Conservation (phyloP, 1,284 basidiomycete species). For the Porphyrellus sp. region DNA sequence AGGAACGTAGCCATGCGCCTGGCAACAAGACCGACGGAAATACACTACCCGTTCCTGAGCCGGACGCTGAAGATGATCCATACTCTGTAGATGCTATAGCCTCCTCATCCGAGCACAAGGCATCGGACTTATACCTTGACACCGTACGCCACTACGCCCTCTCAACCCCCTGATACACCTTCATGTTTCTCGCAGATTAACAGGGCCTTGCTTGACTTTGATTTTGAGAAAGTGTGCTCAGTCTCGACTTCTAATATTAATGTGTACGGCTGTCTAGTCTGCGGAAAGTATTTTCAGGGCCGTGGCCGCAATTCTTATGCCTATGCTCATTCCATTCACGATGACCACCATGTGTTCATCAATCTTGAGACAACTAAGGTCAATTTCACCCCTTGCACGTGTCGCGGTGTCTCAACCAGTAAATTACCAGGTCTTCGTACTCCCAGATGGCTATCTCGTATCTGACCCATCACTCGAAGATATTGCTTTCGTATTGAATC, state of each 20-base stretch:
- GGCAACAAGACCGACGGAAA: slow-evolving; percentile 29
- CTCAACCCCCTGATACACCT: slow-evolving; percentile 15
- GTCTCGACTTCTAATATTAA: slow-evolving; percentile 96
- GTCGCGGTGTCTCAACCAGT: slow-evolving; percentile 18
- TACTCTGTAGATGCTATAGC: slow-evolving; percentile 41
- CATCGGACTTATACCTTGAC: slow-evolving; percentile 92
- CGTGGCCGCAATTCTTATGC: slow-evolving; percentile 91
- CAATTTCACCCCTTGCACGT: slow-evolving; percentile 15
- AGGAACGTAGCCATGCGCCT: slow-evolving; percentile 14
- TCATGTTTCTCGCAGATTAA: slow-evolving; percentile 64
- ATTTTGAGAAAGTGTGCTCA: slow-evolving; percentile 98
- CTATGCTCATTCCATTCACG: slow-evolving; percentile 95
- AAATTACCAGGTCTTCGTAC: slow-evolving; percentile 78
- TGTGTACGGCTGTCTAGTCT: slow-evolving; percentile 96
- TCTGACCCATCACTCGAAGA: slow-evolving; percentile 94
- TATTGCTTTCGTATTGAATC: slow-evolving; percentile 87
- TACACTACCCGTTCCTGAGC: slow-evolving; percentile 20
- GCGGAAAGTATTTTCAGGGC: slow-evolving; percentile 99
- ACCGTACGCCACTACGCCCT: slow-evolving; percentile 58
- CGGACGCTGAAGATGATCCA: slow-evolving; percentile 51
- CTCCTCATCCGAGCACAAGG: slow-evolving; percentile 46
- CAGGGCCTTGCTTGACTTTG: slow-evolving; percentile 89
- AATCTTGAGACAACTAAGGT: slow-evolving; percentile 92
- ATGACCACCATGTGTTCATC: slow-evolving; percentile 98
- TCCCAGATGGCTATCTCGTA: slow-evolving; percentile 97